Evolutionary conservation across 176 grass and related monocot genomes (phyloP).

Genomic region (Miscanthus lutarioriparius): DNA sequence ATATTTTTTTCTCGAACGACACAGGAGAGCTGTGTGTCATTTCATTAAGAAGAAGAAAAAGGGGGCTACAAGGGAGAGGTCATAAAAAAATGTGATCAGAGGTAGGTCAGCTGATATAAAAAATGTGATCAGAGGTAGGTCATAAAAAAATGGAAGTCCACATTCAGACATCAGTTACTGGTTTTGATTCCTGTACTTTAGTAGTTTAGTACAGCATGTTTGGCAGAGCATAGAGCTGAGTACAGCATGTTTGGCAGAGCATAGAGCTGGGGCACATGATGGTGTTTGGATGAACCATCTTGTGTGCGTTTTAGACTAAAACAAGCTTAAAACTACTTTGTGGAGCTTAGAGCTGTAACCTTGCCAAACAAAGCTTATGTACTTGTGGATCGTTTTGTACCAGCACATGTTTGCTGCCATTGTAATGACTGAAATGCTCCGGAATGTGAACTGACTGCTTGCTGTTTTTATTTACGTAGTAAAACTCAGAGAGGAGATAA

Average conservation of each 20-base stretch:
- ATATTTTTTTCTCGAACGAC: too few relatives aligned
- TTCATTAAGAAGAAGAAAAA: too few relatives aligned
- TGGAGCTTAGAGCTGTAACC: background rate
- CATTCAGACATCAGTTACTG: background rate
- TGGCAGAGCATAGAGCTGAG: too few relatives aligned
- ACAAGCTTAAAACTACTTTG: background rate
- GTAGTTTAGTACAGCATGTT: too few relatives aligned
- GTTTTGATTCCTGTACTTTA: background rate
- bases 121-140: background rate
- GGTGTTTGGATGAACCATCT: background rate
- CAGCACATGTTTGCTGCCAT: background rate
- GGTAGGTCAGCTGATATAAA: too few relatives aligned
- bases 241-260: too few relatives aligned
- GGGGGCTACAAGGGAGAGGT: too few relatives aligned
- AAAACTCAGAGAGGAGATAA: background rate
- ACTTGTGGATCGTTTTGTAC: background rate
- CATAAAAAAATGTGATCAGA: too few relatives aligned
- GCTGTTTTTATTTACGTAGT: background rate
- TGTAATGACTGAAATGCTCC: background rate
- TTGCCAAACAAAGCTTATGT: background rate
- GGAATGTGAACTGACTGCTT: background rate
- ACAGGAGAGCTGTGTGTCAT: too few relatives aligned
- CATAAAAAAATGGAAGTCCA: background rate
- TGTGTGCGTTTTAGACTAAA: background rate
- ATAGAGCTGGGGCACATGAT: background rate